These are phyloP conservation scores for Tetradesmus lagerheimii DNA, from an alignment of 139 green algal species.

Conservation along the genomic window DNA sequence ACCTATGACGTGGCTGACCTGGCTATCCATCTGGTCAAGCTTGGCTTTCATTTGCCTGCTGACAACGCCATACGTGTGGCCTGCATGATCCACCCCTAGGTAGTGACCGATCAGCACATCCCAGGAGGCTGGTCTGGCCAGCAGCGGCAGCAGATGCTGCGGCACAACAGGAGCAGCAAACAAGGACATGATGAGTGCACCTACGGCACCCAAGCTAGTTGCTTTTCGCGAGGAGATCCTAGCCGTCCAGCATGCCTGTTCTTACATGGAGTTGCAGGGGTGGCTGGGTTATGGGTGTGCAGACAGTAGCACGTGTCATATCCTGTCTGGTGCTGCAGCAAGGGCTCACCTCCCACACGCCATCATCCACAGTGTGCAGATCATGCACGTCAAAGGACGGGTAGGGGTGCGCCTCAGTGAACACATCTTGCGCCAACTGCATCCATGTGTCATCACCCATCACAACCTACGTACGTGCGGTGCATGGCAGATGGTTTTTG, in stretches of 20 bases:
- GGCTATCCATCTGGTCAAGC: conserved; percentile 86
- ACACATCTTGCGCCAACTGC: conserved; percentile 80
- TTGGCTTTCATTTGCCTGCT: conserved; percentile 86
- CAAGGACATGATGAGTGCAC: no score
- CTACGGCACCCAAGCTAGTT: no score
- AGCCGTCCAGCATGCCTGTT: no score
- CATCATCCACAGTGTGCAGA: conserved; percentile 96
- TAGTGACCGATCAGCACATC: conserved; percentile 95
- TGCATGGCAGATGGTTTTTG: no score
- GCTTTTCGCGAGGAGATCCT: no score
- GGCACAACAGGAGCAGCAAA: background rate
- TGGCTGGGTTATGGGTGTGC: no score
- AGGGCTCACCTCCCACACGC: conserved; percentile 77
- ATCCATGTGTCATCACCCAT: conserved; percentile 96
- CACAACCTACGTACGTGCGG: conserved; percentile 54
- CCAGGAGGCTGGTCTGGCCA: conserved; percentile 67
- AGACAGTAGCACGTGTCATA: no score
- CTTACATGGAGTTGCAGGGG: no score
- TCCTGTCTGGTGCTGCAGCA: no score
- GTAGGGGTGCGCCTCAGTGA: conserved; percentile 76
- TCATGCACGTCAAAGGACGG: conserved; percentile 96
- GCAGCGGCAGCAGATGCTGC: conserved; percentile 43
- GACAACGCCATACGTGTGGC: conserved; percentile 85
- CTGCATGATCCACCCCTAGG: conserved; percentile 96
- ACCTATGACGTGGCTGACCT: conserved; percentile 64